Evolutionary conservation across 345 rosid species (phyloP), one percentile per base, ranked within the genome.

Genomic region (Eucalyptus leucophloia): DNA sequence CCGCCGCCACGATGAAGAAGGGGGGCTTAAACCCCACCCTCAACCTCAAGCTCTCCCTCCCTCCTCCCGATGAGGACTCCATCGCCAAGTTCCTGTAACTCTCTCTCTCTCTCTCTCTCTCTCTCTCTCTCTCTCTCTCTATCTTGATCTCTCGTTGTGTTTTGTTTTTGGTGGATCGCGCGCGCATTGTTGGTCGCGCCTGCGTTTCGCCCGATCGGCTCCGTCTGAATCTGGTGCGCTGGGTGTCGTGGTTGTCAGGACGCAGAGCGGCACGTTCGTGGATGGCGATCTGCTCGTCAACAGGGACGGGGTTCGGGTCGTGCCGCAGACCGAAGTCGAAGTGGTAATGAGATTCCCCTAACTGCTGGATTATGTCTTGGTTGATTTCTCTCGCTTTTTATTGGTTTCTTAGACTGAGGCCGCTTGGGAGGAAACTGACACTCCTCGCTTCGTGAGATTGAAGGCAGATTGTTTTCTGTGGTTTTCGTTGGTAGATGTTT

Each of bases 231-330:
- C 54, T 42, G 60, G 88, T 53, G 69, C 67, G 26, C 42, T 13
- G 65, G 65, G 67, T 24, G 30, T 87, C 21, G 86, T 80, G 3
- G 21, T 77, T 80, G 51, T 5, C 92, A 98, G 99, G 87, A 96
- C 99, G 21, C 94, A 92, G 86, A 98, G 98, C 88, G 99, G 99
- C 32, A 97, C 99, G 49, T 97, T 98, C 83, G 93, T 93, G 93
- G 98, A 95, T 53, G 99, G 99, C 88, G 99, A 98, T 94, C 98
- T 98, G 50, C 97, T 95, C 50, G 99, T 97, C 87, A 98, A 98
- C 91, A 94, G 93, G 44, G 97, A 98, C 49, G 99, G 99, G 53
- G 97, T 98, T 90, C 97, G 98, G 87, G 91, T 97, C 86, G 96
- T 97, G 72, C 89, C 96, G 88, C 93, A 93, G 87, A 92, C 67